Percentiles rank a stretch among this genome's conserved stretches.
phyloP scores from a whole-genome alignment of 1,139 yeast species.

The Magnusiomyces sp. region DNA sequence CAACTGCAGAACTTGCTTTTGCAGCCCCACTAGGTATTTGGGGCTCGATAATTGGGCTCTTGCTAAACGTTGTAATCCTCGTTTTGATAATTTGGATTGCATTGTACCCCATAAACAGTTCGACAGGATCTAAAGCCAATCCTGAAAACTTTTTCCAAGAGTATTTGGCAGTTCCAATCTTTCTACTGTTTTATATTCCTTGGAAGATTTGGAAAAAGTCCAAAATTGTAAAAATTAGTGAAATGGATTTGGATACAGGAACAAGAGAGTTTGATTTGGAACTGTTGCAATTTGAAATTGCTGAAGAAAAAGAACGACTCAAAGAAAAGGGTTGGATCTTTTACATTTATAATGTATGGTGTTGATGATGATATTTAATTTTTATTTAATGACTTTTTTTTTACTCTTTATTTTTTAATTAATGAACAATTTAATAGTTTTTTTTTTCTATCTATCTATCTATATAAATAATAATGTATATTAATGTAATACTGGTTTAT shows the following conservation, averaged over 20 bases:
- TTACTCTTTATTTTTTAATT: background rate
- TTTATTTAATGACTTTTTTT: background rate
- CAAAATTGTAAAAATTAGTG: constrained; percentile 37
- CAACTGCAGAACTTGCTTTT: constrained; percentile 58
- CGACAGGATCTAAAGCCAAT: constrained; percentile 27
- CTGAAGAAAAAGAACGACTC: constrained; percentile 35
- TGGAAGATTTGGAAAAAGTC: constrained; percentile 44
- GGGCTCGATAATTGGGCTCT: constrained; percentile 62
- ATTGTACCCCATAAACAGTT: constrained; percentile 53
- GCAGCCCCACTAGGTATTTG: constrained; percentile 58
- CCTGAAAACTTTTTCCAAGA: constrained; percentile 44
- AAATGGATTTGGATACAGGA: constrained; percentile 45
- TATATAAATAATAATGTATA: background rate
- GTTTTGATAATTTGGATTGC: constrained; percentile 65
- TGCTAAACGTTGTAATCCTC: constrained; percentile 47
- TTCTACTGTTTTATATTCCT: constrained; percentile 40
- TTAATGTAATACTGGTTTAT: background rate
- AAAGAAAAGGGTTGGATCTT: constrained; percentile 29
- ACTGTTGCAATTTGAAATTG: constrained; percentile 40
- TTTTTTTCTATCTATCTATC: background rate
- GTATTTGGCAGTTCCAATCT: constrained; percentile 47
- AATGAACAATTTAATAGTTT: background rate
- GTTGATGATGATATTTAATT: constrained; percentile 27
- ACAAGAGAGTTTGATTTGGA: constrained; percentile 46
- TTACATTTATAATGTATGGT: constrained; percentile 36